Conservation (phyloP, 345 rosid genomes). For the Firmiana major region DNA sequence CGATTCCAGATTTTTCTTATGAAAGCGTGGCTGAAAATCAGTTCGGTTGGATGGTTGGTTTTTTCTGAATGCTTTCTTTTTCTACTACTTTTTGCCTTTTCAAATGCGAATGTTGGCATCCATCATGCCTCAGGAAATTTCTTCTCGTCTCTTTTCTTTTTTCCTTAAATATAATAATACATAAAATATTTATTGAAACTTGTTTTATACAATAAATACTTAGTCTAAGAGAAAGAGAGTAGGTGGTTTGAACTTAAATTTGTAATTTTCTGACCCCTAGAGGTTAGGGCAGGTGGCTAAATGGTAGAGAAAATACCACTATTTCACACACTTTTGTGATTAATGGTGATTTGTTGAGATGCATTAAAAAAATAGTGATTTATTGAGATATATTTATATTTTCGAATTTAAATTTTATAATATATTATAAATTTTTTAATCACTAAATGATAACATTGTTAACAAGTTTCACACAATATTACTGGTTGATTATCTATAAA, state of each 20-base stretch:
- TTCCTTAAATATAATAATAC: too few species aligned
- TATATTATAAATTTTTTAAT: too few species aligned
- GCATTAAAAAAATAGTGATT: too few species aligned
- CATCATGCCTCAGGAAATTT: not conserved
- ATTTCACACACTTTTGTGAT: too few species aligned
- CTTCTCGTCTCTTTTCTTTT: not conserved
- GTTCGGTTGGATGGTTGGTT: not conserved
- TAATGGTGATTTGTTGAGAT: too few species aligned
- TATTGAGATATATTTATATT: too few species aligned
- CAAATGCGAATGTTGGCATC: not conserved
- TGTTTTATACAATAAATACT: not conserved
- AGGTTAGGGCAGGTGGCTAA: not conserved
- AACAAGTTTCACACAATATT: too few species aligned
- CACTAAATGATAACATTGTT: too few species aligned
- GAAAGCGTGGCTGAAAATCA: slow-evolving; percentile 12
- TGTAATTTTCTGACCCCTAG: not conserved
- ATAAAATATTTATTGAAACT: too few species aligned
- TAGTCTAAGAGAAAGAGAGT: not conserved
- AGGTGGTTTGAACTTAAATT: not conserved
- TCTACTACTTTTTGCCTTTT: not conserved
- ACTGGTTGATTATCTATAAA: too few species aligned
- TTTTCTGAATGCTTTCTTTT: not conserved
- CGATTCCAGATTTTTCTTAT: slow-evolving; percentile 6
- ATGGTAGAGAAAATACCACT: not conserved
- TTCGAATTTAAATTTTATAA: too few species aligned